Evolutionary conservation across 305 asterid species (phyloP), one percentile per base, ranked within the genome.

Genomic region (Ajuga reptans): DNA sequence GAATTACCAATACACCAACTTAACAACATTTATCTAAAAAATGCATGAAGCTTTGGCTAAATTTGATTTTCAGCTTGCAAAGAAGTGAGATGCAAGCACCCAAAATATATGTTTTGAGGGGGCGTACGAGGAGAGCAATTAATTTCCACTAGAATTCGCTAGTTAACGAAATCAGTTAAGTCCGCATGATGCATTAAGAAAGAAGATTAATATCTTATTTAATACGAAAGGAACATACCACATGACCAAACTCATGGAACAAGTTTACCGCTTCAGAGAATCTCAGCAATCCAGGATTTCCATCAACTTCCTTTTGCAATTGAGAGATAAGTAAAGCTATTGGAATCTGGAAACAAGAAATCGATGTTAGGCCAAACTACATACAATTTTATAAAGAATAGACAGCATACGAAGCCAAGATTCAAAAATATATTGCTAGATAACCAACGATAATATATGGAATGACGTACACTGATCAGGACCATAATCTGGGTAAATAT

Each of bases 171-270:
- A 15, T 33, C 70, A 47, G 31, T 36, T 9, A 63, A 6, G 33
- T 11, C 29, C 43, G 37, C 17, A 55, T 72, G 52, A 14, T 55
- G 37, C 11, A 76, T 39, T 29, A 24, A 51, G 76, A 33, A 51
- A 29, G 24, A 62, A 34, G 31, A 17, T n/a, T 36, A 43, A 7
- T 29, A 56, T 37, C 41, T n/a, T 66, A 37, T 55, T 58, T 14
- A 31, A 36, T 36, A 12, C 29, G 36, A 52, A 52, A 36, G 61
- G 55, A 75, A 78, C 89, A 58, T 87, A 93, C 99, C 96, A 93
- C 97, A 55, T 93, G 99, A 62, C 95, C 95, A 78, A 93, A 93
- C 81, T 93, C 97, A 18, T 93, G 99, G 82, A 93, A 78, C 43
- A 93, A 79, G 79, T 86, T 87, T 72, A 93, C 90, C 72, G 90